Conservation (phyloP, 306 rosid genomes). For the Quercus agrifolia region DNA sequence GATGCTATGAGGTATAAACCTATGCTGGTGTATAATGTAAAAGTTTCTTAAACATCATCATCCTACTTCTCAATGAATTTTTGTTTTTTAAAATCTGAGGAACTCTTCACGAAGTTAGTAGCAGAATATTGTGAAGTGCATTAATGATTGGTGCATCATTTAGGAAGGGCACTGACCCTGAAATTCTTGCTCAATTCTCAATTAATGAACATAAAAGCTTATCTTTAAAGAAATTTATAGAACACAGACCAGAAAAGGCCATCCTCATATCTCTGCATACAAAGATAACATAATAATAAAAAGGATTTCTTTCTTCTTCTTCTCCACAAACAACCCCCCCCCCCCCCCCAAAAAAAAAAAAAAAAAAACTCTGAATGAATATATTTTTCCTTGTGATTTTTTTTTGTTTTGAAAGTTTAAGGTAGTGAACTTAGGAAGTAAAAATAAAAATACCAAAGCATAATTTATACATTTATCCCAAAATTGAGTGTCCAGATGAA, state of each 20-base stretch:
- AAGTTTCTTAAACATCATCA: not conserved
- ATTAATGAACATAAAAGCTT: not conserved
- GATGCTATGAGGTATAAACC: no score
- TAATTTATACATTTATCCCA: not conserved
- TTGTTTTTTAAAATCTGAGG: not conserved
- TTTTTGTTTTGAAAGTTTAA: not conserved
- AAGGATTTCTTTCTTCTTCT: not conserved
- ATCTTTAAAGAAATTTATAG: not conserved
- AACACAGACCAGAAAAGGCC: not conserved
- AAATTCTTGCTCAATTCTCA: not conserved
- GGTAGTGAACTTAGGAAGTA: not conserved
- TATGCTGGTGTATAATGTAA: no score
- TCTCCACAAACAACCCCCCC: no score
- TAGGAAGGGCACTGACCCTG: not conserved
- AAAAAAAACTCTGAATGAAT: not conserved
- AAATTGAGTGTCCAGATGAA: not conserved
- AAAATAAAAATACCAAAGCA: not conserved
- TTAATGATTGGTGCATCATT: not conserved
- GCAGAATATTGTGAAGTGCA: not conserved
- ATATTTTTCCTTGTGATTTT: no score
- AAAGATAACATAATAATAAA: not conserved
- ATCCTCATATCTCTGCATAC: not conserved
- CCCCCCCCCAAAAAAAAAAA: no score
- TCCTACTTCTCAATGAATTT: not conserved
- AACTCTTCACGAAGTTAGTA: not conserved